These are phyloP conservation scores for Acephala macrosclerotiorum DNA, from an alignment of 2,329 filamentous ascomycete genomes.

Conservation along the genomic window DNA sequence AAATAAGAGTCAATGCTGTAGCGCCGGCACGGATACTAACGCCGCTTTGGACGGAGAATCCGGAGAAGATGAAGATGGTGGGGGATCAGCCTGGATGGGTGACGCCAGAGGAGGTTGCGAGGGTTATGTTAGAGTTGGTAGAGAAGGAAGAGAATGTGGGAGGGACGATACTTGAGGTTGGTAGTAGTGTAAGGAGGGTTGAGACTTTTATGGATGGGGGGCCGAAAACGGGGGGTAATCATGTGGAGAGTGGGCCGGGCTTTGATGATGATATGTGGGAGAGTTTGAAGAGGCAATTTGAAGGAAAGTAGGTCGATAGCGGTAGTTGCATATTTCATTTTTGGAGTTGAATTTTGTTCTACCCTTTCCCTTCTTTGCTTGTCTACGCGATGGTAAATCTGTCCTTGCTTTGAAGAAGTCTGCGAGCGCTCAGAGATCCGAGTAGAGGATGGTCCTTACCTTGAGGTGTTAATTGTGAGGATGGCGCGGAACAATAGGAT, in stretches of 20 bases:
- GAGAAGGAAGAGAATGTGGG: slow-evolving; percentile 46
- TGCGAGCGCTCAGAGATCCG: too few species aligned
- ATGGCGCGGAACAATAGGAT: too few species aligned
- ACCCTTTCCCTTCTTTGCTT: too few species aligned
- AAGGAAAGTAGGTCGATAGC: slow-evolving; percentile 9
- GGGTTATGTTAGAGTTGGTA: slow-evolving; percentile 52
- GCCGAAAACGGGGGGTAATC: slow-evolving; percentile 36
- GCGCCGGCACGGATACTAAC: slow-evolving; percentile 51
- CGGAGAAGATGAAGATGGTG: slow-evolving; percentile 51
- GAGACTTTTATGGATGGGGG: slow-evolving; percentile 48
- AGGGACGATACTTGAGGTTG: slow-evolving; percentile 53
- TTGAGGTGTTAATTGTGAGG: too few species aligned
- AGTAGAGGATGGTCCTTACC: too few species aligned
- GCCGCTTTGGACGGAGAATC: slow-evolving; percentile 54
- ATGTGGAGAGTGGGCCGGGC: slow-evolving; percentile 15
- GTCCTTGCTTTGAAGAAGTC: too few species aligned
- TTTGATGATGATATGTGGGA: slow-evolving; percentile 25
- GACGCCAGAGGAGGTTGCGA: slow-evolving; percentile 51
- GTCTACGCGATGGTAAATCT: too few species aligned
- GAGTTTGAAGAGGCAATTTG: slow-evolving; percentile 17
- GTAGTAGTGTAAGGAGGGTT: slow-evolving; percentile 46
- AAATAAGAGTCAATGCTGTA: slow-evolving; percentile 52
- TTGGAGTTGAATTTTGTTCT: neutral
- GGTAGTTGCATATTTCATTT: neutral
- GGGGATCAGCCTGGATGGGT: slow-evolving; percentile 47